Percentiles rank a stretch among this genome's conserved stretches.
These are phyloP conservation scores for Vitellaria paradoxa DNA, from an alignment of 179 eudicot genomes.

Conservation along the genomic window DNA sequence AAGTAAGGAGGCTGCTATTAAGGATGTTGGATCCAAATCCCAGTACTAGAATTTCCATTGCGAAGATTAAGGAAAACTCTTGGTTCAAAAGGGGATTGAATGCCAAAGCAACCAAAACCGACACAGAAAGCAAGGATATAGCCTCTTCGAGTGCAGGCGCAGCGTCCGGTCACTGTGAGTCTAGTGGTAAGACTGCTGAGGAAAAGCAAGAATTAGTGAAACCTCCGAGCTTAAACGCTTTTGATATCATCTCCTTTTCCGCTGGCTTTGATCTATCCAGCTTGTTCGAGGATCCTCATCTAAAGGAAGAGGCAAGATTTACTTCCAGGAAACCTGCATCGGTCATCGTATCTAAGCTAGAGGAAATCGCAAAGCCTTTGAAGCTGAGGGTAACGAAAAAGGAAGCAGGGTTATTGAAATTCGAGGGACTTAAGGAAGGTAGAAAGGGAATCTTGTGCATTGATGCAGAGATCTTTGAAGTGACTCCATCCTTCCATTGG, in stretches of 20 bases:
- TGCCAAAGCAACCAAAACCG: slow-evolving; percentile 16
- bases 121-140: slow-evolving; percentile 8
- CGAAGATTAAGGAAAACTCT: slow-evolving; percentile 30
- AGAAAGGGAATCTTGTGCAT: slow-evolving; percentile 35
- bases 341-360: slow-evolving; percentile 34
- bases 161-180: slow-evolving; percentile 14
- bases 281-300: slow-evolving; percentile 31
- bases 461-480: slow-evolving; percentile 41
- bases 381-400: slow-evolving; percentile 32
- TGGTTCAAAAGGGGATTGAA: slow-evolving; percentile 34
- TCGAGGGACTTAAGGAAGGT: slow-evolving; percentile 35
- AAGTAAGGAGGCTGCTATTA: slow-evolving; percentile 27
- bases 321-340: slow-evolving; percentile 35
- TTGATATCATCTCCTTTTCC: slow-evolving; percentile 40
- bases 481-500: slow-evolving; percentile 31
- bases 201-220: slow-evolving; percentile 6
- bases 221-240: slow-evolving; percentile 32
- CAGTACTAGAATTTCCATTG: slow-evolving; percentile 29
- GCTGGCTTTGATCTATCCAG: slow-evolving; percentile 34
- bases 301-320: slow-evolving; percentile 31
- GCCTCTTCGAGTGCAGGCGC: slow-evolving; percentile 9
- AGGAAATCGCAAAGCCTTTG: slow-evolving; percentile 30
- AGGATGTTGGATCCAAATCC: slow-evolving; percentile 42
- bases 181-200: slow-evolving; percentile 6
- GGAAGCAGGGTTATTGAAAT: slow-evolving; percentile 33